A percentile compares a stretch with the other conserved stretches of the same genome.
These are phyloP conservation scores for Ophiobolus disseminans DNA, from an alignment of 2,329 filamentous ascomycete genomes.

Conservation along the genomic window DNA sequence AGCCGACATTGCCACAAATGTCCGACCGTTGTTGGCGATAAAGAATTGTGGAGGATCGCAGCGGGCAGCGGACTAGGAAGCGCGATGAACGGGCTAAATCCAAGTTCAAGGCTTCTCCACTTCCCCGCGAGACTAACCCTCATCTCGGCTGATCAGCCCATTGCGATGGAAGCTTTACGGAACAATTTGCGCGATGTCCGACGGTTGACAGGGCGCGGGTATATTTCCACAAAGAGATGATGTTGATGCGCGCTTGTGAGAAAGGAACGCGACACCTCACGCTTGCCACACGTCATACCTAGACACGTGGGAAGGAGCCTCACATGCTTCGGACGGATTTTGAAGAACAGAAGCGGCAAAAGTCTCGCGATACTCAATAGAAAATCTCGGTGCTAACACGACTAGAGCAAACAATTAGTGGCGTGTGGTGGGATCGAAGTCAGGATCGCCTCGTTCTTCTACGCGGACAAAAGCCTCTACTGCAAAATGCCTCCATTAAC, in stretches of 20 bases:
- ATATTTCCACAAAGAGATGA: neutral
- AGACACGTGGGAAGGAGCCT: no score
- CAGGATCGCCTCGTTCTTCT: no score
- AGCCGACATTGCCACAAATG: slow-evolving; percentile 40
- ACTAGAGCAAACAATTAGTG: no score
- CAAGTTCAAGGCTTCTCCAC: slow-evolving; percentile 27
- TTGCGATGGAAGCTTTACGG: neutral
- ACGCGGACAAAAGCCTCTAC: no score
- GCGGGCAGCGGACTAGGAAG: slow-evolving; percentile 32
- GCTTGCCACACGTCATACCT: no score
- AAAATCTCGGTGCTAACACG: no score
- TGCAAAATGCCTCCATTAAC: slow-evolving; percentile 34
- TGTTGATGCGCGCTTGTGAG: no score
- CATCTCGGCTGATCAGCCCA: slow-evolving; percentile 26
- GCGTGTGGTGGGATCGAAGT: no score
- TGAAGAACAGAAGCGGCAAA: no score
- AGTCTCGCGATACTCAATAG: no score
- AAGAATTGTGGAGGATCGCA: slow-evolving; percentile 28
- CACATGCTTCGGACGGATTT: no score
- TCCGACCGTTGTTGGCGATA: slow-evolving; percentile 22
- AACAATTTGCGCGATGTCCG: neutral
- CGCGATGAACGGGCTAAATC: neutral
- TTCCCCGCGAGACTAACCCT: slow-evolving; percentile 31
- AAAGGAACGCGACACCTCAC: no score
- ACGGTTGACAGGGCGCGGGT: neutral